Base-by-base conservation (phyloP, 2,329 filamentous ascomycete species). In the Trichoderma brevicompactum region DNA sequence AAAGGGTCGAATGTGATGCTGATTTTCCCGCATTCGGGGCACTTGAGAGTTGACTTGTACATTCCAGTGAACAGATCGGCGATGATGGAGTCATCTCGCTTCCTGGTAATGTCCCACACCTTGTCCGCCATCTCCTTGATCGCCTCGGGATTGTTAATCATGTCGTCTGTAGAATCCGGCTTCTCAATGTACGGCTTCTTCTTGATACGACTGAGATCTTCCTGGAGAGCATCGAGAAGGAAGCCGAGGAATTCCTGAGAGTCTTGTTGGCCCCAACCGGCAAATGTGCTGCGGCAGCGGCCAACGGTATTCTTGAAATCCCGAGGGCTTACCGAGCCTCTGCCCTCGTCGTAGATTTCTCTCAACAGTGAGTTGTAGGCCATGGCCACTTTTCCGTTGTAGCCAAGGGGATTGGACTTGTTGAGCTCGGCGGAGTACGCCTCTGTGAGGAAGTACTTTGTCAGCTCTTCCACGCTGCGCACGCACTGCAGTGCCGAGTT, bases 1-100 rank as follows among this genome's bases (percentile, higher is more conserved):
- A 96, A 99, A 0, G 95, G 95, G 75, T 99, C 95, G 74, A 99
- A 99, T 0, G 95, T 98, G 72, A 99, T 97, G 85, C 94, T 97
- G 78, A 98, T 91, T 79, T 98, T 99, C 71, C 90, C 85, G 76
- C 95, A 99, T 7, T 85, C 86, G 0, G 95, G 95, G 74, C 95
- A 99, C 68, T 95, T 90, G 68, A 99, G 85, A 0, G 94, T 98
- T 50, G 96, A 98, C 80, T 98, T 97, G 85, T 98, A 99, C 85
- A 98, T 92, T 68, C 95, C 95, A 23, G 92, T 96, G 77, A 99
- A 99, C 10, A 99, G 83, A 74, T 99, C 95, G 65, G 92, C 94
- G 70, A 97, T 92, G 46, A 98, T 90, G 0, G 95, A 98, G 74
- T 98, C 93, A 70, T 99, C 97, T 60, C 95, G 89, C 68, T 90